Percentiles rank a stretch among this genome's conserved stretches.
These are phyloP conservation scores for Lentinula raphanica DNA, from an alignment of 768 basidiomycete genomes.

Conservation along the genomic window DNA sequence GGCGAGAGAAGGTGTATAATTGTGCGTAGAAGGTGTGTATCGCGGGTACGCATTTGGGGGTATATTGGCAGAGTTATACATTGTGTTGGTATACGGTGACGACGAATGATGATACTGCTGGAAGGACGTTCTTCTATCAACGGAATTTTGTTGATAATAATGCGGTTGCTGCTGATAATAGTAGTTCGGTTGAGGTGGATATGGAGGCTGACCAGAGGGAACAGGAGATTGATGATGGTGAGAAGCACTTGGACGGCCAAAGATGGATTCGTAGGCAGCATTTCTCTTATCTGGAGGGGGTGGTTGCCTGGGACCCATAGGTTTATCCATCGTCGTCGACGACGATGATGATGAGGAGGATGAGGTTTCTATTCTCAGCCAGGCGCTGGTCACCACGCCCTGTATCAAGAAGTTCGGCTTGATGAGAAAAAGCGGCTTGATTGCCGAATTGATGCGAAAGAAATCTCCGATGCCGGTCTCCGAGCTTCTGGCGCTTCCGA, in stretches of 20 bases:
- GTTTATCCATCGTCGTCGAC: constrained; percentile 38
- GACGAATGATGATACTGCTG: constrained; percentile 20
- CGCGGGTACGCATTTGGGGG: constrained; percentile 16
- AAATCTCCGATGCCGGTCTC: too few species aligned
- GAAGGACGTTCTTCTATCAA: constrained; percentile 41
- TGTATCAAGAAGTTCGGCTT: neutral
- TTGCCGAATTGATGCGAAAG: neutral
- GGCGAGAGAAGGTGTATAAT: constrained; percentile 26
- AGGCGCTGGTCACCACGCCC: constrained; percentile 5
- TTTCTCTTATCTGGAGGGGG: constrained; percentile 61
- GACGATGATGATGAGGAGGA: constrained; percentile 1
- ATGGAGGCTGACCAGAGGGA: constrained; percentile 12
- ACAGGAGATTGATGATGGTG: constrained; percentile 40
- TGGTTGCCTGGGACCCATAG: constrained; percentile 51
- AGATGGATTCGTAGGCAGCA: constrained; percentile 83
- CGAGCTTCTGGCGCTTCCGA: too few species aligned
- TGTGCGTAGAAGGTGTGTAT: neutral
- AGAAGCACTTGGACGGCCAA: constrained; percentile 63
- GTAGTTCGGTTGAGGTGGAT: constrained; percentile 19
- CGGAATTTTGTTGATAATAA: constrained; percentile 30
- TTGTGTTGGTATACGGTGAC: constrained; percentile 10
- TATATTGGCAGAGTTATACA: constrained; percentile 26
- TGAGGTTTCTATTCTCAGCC: constrained; percentile 2
- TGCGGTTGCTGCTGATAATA: constrained; percentile 21
- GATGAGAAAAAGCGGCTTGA: neutral